Conservation (phyloP, 257 asterid genomes). For the Orobanche coerulescens region DNA sequence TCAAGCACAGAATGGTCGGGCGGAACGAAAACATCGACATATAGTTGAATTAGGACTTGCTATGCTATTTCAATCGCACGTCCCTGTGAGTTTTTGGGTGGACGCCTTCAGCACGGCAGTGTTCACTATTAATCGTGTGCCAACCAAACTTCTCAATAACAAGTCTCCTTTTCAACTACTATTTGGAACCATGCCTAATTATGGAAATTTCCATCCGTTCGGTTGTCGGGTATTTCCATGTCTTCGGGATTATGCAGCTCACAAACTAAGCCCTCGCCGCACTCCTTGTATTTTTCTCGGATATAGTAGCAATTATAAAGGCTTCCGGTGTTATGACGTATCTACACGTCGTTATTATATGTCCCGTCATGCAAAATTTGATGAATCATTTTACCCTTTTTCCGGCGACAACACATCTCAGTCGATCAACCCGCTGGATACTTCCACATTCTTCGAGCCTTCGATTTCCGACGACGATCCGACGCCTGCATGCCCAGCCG, state of each 20-base stretch:
- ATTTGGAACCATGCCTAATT: not conserved
- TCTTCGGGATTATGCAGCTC: not conserved
- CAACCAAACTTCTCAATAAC: not conserved
- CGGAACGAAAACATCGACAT: not conserved
- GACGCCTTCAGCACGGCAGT: not conserved
- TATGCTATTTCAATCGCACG: no score
- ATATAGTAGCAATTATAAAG: not conserved
- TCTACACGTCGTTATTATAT: not conserved
- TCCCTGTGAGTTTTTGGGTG: not conserved
- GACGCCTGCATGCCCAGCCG: no score
- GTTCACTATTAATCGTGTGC: not conserved
- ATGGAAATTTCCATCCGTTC: not conserved
- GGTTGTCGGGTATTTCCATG: not conserved
- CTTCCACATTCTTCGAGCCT: not conserved
- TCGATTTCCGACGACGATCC: no score
- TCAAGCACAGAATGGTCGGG: not conserved
- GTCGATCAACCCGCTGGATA: not conserved
- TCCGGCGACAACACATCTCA: not conserved
- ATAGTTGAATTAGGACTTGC: no score
- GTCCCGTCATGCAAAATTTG: not conserved
- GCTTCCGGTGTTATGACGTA: not conserved
- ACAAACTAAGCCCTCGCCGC: not conserved
- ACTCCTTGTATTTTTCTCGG: not conserved
- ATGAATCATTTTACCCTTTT: not conserved
- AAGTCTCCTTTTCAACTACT: not conserved